Conservation (phyloP, 106 monocot species). For the Alisma plantagoaquatica region DNA sequence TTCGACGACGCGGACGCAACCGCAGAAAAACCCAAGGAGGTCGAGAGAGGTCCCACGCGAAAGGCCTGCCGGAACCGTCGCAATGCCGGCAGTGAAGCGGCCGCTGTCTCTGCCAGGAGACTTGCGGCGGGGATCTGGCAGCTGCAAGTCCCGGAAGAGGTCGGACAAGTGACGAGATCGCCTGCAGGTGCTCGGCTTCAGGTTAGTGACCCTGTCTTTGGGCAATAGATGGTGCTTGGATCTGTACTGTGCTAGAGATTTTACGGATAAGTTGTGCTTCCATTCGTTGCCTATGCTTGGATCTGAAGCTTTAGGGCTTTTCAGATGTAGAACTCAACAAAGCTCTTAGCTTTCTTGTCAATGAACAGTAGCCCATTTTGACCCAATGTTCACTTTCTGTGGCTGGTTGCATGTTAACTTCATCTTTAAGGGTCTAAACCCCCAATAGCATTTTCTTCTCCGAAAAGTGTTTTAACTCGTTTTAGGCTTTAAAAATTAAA, state of each 20-base stretch:
- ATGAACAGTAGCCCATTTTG: no score
- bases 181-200: conserved; percentile 1
- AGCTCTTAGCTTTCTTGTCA: neutral
- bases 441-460: neutral
- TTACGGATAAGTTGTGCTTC: neutral
- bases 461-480: no score
- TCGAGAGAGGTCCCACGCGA: neutral
- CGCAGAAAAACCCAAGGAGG: neutral
- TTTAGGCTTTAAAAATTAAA: no score
- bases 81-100: neutral
- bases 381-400: no score
- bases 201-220: neutral
- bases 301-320: neutral
- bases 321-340: neutral
- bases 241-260: neutral
- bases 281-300: neutral
- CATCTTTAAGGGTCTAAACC: neutral
- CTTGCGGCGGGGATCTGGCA: conserved; percentile 56
- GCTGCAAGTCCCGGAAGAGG: conserved; percentile 16
- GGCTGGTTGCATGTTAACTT: no score
- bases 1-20: conserved; percentile 12
- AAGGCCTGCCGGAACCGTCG: neutral
- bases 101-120: conserved; percentile 39
- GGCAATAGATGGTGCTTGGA: neutral
- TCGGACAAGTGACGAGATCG: conserved; percentile 5